These are phyloP conservation scores for Elasticomyces elasticus DNA, from an alignment of 495 filamentous ascomycete species.

Conservation along the genomic window DNA sequence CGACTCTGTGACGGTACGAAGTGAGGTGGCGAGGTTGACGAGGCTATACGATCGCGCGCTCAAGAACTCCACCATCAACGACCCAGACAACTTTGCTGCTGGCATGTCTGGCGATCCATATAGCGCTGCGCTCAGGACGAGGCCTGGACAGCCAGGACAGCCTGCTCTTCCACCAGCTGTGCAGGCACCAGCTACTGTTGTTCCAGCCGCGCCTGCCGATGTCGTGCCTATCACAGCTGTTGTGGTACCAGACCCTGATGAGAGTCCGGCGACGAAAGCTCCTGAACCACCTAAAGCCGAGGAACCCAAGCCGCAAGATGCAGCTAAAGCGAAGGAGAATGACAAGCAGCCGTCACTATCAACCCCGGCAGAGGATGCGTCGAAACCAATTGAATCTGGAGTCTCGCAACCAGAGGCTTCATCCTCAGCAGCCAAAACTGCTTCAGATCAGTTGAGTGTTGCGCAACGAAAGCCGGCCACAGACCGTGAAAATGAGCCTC, in stretches of 20 bases:
- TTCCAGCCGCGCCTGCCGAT: background rate
- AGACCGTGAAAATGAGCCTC: background rate
- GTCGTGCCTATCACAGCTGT: background rate
- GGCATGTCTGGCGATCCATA: conserved; percentile 9
- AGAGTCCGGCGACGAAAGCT: conserved; percentile 8
- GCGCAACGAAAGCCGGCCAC: too few relatives aligned
- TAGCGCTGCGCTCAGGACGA: conserved; percentile 12
- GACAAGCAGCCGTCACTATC: background rate
- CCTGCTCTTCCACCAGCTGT: background rate
- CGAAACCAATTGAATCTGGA: too few relatives aligned
- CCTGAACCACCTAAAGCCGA: conserved; percentile 1
- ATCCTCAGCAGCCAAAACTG: too few relatives aligned
- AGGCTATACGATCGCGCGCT: conserved; percentile 23
- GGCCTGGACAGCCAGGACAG: conserved; percentile 1
- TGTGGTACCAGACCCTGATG: conserved; percentile 5
- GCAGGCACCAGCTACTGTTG: background rate
- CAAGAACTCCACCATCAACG: conserved; percentile 21
- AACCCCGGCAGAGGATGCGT: background rate
- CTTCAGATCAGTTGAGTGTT: too few relatives aligned
- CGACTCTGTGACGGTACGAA: conserved; percentile 20
- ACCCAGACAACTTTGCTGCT: conserved; percentile 20
- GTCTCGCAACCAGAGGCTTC: too few relatives aligned
- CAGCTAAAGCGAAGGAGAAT: background rate
- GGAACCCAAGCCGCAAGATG: background rate
- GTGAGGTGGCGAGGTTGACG: conserved; percentile 24